phyloP scores from a whole-genome alignment of 1,284 basidiomycete species.

The Leccinum cinnamomeum region DNA sequence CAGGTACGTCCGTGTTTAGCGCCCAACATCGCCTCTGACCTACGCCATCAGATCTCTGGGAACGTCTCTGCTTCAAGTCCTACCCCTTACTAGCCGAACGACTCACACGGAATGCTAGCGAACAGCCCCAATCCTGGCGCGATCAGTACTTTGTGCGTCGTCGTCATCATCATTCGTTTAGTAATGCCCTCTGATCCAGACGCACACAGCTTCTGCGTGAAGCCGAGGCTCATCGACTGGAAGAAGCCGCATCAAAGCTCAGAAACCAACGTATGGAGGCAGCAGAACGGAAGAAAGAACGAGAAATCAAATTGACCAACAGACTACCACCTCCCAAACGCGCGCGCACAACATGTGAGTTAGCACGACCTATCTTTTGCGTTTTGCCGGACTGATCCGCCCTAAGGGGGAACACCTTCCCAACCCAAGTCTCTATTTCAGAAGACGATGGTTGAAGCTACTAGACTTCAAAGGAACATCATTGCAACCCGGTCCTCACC shows the following conservation, averaged over 20 bases:
- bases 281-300: slow-evolving; percentile 69
- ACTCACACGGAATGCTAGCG: slow-evolving; percentile 26
- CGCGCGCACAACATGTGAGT: slow-evolving; percentile 54
- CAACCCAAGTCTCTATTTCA: slow-evolving; percentile 72
- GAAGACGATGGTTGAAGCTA: slow-evolving; percentile 69
- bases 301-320: slow-evolving; percentile 70
- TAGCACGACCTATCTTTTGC: slow-evolving; percentile 23
- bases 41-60: slow-evolving; percentile 62
- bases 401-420: slow-evolving; percentile 46
- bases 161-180: slow-evolving; percentile 1
- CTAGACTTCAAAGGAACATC: slow-evolving; percentile 61
- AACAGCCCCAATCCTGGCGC: slow-evolving; percentile 63
- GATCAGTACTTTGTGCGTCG: slow-evolving; percentile 66
- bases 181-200: slow-evolving; percentile 10
- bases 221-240: slow-evolving; percentile 58
- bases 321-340: slow-evolving; percentile 63
- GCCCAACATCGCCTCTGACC: slow-evolving; percentile 9
- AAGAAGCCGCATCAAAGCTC: slow-evolving; percentile 57
- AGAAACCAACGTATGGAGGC: slow-evolving; percentile 64
- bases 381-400: slow-evolving; percentile 13
- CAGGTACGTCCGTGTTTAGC: slow-evolving; percentile 44
- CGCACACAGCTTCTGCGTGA: slow-evolving; percentile 49
- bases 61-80: slow-evolving; percentile 56
- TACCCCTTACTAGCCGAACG: slow-evolving; percentile 53
- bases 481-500: slow-evolving; percentile 53